Evolutionary conservation across 2,329 filamentous ascomycete species (phyloP).

Genomic region (Phialemoniopsis sp.): DNA sequence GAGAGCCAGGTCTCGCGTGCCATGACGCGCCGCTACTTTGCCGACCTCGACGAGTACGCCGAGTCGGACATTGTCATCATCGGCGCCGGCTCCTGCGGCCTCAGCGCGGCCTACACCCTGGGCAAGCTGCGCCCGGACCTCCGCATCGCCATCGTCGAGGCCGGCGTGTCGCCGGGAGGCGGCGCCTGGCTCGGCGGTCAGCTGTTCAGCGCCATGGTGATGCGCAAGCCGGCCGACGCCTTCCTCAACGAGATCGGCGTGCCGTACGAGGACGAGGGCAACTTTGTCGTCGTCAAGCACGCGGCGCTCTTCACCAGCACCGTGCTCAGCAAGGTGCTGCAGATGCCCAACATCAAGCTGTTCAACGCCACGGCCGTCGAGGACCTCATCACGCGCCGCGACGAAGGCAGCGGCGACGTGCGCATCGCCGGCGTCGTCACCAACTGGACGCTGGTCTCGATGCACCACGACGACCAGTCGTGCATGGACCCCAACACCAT

Average conservation of each 20-base stretch:
- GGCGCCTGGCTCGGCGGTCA: conserved; percentile 92
- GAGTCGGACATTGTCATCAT: conserved; percentile 94
- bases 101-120: conserved; percentile 80
- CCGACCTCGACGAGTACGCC: conserved; percentile 82
- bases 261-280: conserved; percentile 81
- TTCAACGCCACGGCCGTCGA: conserved; percentile 95
- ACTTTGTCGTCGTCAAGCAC: conserved; percentile 91
- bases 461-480: conserved; percentile 84
- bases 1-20: conserved; percentile 90
- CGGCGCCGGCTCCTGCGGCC: conserved; percentile 83
- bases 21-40: conserved; percentile 92
- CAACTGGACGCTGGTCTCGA: conserved; percentile 90
- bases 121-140: conserved; percentile 81
- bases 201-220: conserved; percentile 92
- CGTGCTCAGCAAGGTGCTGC: conserved; percentile 75
- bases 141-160: conserved; percentile 88
- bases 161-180: conserved; percentile 80
- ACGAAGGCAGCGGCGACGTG: conserved; percentile 45
- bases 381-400: conserved; percentile 80
- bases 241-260: conserved; percentile 81
- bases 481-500: conserved; percentile 99
- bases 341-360: conserved; percentile 88
- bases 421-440: conserved; percentile 86
- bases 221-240: conserved; percentile 85
- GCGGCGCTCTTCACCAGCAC: conserved; percentile 90